Conservation (phyloP, 2,329 filamentous ascomycete genomes). For the Arthrobotrys megalospora region DNA sequence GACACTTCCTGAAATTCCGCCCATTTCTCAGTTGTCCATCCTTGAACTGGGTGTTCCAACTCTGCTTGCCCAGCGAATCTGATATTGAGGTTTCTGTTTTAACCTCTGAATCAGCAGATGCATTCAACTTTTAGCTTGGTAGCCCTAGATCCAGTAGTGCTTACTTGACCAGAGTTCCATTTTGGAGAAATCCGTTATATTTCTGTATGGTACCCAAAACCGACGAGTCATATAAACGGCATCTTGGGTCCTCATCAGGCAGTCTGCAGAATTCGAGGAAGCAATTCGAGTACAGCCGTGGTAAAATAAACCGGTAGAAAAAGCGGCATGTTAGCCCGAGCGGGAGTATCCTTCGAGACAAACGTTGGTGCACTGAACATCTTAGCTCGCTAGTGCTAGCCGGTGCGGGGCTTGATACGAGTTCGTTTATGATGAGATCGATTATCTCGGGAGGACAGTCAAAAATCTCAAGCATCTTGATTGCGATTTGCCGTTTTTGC, state of each 20-base stretch:
- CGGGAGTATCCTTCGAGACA: slow-evolving; percentile 10
- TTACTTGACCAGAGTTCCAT: slow-evolving; percentile 11
- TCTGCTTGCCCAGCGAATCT: neutral
- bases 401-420: neutral
- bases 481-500: neutral
- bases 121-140: too few species aligned
- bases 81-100: neutral
- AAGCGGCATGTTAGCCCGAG: slow-evolving; percentile 14
- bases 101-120: neutral
- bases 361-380: neutral
- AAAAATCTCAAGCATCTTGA: slow-evolving; percentile 3
- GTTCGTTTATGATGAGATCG: slow-evolving; percentile 7
- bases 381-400: neutral
- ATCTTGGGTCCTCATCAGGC: neutral
- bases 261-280: neutral
- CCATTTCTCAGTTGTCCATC: neutral
- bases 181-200: slow-evolving; percentile 8
- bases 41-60: neutral
- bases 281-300: slow-evolving; percentile 6
- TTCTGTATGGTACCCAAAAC: neutral
- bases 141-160: neutral
- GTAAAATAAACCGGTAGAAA: slow-evolving; percentile 12
- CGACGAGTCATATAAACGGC: neutral
- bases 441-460: slow-evolving; percentile 5
- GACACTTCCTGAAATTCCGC: neutral